phyloP scores from a whole-genome alignment of 352 stramenopile species.

The Phytophthora idaei region DNA sequence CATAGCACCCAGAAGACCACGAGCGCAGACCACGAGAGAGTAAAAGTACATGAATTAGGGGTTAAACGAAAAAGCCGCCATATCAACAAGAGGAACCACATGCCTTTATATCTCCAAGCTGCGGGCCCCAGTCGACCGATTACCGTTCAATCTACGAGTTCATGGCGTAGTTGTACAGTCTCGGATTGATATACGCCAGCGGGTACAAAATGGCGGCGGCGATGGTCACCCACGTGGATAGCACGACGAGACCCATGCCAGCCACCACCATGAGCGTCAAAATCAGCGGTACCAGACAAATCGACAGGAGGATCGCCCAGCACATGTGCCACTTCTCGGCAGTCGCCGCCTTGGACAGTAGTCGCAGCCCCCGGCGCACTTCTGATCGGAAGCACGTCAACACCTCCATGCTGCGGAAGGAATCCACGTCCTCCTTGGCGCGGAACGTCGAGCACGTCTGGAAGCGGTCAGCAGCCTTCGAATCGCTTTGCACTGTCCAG shows the following conservation, averaged over 20 bases:
- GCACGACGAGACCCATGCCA: slow-evolving; percentile 27
- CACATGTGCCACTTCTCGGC: slow-evolving; percentile 31
- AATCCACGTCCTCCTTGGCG: slow-evolving; percentile 6
- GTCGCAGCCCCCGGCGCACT: slow-evolving; percentile 25
- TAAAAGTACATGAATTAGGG: slow-evolving; percentile 5
- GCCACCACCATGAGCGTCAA: slow-evolving; percentile 25
- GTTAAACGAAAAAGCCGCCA: background rate
- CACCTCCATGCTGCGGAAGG: slow-evolving; percentile 31
- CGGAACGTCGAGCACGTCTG: slow-evolving; percentile 9
- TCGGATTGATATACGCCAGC: slow-evolving; percentile 30
- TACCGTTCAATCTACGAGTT: slow-evolving; percentile 16
- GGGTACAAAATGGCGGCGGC: slow-evolving; percentile 20
- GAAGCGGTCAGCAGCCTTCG: background rate
- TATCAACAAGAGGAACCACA: slow-evolving; percentile 2
- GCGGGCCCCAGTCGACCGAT: background rate
- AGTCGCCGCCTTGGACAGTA: slow-evolving; percentile 21
- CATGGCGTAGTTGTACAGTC: slow-evolving; percentile 30
- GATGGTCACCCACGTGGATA: slow-evolving; percentile 22
- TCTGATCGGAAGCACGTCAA: slow-evolving; percentile 33
- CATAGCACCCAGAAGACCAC: too few species aligned
- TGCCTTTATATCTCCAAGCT: slow-evolving; percentile 30
- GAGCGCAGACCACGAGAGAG: background rate
- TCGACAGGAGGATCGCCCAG: slow-evolving; percentile 29
- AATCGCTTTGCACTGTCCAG: slow-evolving; percentile 9
- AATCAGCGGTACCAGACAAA: slow-evolving; percentile 24